These are phyloP conservation scores for Graphiopsis chlorocephala DNA, from an alignment of 2,329 filamentous ascomycete genomes.

Conservation along the genomic window DNA sequence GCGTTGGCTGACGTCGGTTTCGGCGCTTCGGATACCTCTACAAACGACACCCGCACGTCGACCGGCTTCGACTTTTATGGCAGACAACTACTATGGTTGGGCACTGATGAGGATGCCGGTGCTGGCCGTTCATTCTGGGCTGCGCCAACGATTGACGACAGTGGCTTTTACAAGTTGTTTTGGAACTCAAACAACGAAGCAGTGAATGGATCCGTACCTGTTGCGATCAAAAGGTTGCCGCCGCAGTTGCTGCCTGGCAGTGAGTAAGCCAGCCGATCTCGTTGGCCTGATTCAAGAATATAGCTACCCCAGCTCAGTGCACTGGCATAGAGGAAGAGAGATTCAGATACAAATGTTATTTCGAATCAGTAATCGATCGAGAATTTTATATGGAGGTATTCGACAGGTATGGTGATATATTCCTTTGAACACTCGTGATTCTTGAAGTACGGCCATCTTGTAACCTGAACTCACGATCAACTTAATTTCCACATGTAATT, in stretches of 20 bases:
- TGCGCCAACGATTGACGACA: conserved; percentile 5
- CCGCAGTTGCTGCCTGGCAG: not conserved
- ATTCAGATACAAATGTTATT: not conserved
- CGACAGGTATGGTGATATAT: too few relatives aligned
- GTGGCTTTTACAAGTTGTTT: conserved; percentile 19
- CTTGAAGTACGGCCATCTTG: not conserved
- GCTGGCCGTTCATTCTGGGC: conserved; percentile 12
- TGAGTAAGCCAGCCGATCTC: not conserved
- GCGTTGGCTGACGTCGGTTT: conserved; percentile 20
- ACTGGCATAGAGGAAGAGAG: not conserved
- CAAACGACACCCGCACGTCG: conserved; percentile 10
- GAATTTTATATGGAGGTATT: too few relatives aligned
- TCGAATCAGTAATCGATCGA: not conserved
- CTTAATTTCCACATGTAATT: not conserved
- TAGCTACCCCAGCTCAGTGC: not conserved
- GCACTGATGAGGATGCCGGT: conserved; percentile 3
- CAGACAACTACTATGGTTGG: not conserved
- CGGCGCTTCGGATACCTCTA: conserved; percentile 16
- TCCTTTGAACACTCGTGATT: too few relatives aligned
- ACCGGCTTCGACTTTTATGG: conserved; percentile 13
- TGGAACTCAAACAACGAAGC: conserved; percentile 23
- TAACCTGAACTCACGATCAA: not conserved
- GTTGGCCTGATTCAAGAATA: not conserved
- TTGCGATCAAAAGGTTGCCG: conserved; percentile 20
- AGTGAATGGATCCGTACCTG: conserved; percentile 17